phyloP scores from a whole-genome alignment of 1,284 basidiomycete genomes.

The Baeospora myosura region DNA sequence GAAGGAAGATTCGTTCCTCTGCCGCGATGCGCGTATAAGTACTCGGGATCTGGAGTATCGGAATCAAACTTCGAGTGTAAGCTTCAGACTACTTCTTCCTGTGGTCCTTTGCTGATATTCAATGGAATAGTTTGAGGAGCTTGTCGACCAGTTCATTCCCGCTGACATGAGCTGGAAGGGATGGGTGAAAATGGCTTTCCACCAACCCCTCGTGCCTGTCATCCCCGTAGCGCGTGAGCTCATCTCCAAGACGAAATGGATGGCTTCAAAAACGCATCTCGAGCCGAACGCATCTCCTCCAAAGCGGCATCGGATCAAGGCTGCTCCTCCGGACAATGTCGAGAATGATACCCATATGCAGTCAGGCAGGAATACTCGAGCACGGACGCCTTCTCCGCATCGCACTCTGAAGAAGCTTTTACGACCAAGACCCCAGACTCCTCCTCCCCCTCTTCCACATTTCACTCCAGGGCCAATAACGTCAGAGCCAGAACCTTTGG shows the following conservation, averaged over 20 bases:
- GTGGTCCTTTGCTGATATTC: slow-evolving; percentile 5
- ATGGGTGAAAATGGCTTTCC: slow-evolving; percentile 77
- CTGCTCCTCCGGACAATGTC: slow-evolving; percentile 20
- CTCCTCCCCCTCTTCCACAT: slow-evolving; percentile 9
- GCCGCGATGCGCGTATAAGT: slow-evolving; percentile 64
- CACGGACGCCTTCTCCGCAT: slow-evolving; percentile 5
- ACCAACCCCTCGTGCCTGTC: slow-evolving; percentile 66
- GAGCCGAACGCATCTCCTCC: no score
- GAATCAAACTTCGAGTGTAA: slow-evolving; percentile 83
- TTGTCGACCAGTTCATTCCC: slow-evolving; percentile 76
- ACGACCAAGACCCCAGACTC: slow-evolving; percentile 17
- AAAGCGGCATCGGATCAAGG: slow-evolving; percentile 22
- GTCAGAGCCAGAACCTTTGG: slow-evolving; percentile 27
- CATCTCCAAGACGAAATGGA: slow-evolving; percentile 68
- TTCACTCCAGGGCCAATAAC: slow-evolving; percentile 19
- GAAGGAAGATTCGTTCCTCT: slow-evolving; percentile 67
- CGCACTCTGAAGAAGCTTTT: slow-evolving; percentile 17
- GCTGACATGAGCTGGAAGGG: slow-evolving; percentile 70
- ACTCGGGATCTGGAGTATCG: slow-evolving; percentile 74
- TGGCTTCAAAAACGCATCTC: slow-evolving; percentile 19
- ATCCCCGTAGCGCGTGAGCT: slow-evolving; percentile 69
- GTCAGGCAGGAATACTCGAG: not conserved
- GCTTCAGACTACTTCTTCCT: slow-evolving; percentile 18
- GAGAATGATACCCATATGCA: not conserved
- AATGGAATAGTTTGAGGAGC: slow-evolving; percentile 65